Base-by-base conservation (phyloP, 192 early-diverging fungal genomes). In the Irineochytrium annulatum region DNA sequence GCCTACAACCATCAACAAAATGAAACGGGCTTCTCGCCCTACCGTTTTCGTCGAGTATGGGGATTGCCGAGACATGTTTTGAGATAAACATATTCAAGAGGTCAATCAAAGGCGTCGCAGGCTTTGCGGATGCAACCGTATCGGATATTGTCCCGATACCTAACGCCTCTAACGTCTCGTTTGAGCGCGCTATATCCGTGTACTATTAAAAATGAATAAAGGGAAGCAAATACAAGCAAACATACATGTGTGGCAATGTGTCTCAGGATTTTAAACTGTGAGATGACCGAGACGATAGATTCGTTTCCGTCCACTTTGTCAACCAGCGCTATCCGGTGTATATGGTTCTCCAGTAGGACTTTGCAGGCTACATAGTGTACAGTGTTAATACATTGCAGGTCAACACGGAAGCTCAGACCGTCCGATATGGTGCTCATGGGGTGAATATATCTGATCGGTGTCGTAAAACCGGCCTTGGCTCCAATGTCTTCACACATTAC, bases 31-130 rank as follows among this genome's bases (percentile, higher is more conserved):
- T 4, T 66, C 33, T 58, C 8, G 13, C 34, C 55, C 34, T 67
- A 82, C 85, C 82, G 37, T 87, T 67, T 34, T 92, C 86, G 74
- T 95, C 93, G 14, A 96, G 79, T 59, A 98, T 95, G 0, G 95
- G 95, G 3, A 98, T 88, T 1, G 93, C 88, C 1, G 91, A 94
- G 39, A 98, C 91, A 68, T 86, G 84, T 43, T 86, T 78, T 44
- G 90, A 86, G 24, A 94, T 89, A 87, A 98, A 96, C 76, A 90
- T 86, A 67, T 92, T 87, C 32, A 98, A 86, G 16, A 98, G 83
- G 34, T 90, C 78, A 60, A 96, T 93, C 3, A 96, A 86, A 17
- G 89, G 87, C 2, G 85, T 92, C 3, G 85, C 81, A 57, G 89
- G 77, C 27, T 73, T 82, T 1, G 92, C 91, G 0, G 90, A 91